Base-by-base conservation (phyloP, 495 filamentous ascomycete species). In the Immersiella caudata region DNA sequence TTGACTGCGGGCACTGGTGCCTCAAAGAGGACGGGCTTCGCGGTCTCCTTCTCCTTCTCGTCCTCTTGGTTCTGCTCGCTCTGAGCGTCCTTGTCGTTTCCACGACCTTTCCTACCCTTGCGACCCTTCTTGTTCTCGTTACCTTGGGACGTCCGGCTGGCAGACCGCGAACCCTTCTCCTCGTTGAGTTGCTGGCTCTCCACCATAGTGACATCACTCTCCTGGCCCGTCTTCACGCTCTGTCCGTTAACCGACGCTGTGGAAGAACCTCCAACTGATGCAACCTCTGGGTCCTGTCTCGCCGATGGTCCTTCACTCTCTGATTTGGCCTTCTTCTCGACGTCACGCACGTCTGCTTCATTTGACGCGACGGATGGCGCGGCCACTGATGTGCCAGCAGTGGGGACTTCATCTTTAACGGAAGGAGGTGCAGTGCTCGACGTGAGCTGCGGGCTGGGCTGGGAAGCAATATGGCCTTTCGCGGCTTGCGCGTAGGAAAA, bases 401-500 rank as follows among this genome's bases (percentile, higher is more conserved):
- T 70, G 1, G 71, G 66, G 0, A 67, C 88, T 68, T 95, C 92
- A 73, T 91, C 92, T 52, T 78, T 78, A 29, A 82, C 81, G 59
- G 87, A 87, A 18, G 86, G 85, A 16, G 86, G 85, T 50, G 87
- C 89, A 70, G 89, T 84, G 68, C 87, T 91, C 40, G 91, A 88
- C 20, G 88, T 89, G 8, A 70, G 64, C 62, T 76, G 74, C 26
- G 89, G 84, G n/a, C 88, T 86, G 8, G 82, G 79, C 49, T 93
- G 90, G 62, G 81, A 35, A 68, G 83, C 70, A 64, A 86, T 79
- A 66, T 87, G 83, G 71, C 92, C 91, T 79, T 92, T 93, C 27
- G 94, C 95, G 74, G 94, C 94, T 83, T 97, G 93, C 65, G 94
- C 94, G 80, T 99, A 99, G 51, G 95, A 97, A 79, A 97, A 96